Evolutionary conservation across 805 yeast genomes (phyloP), one percentile per base, ranked within the genome.

Genomic region (Danielozyma ontarioensis): DNA sequence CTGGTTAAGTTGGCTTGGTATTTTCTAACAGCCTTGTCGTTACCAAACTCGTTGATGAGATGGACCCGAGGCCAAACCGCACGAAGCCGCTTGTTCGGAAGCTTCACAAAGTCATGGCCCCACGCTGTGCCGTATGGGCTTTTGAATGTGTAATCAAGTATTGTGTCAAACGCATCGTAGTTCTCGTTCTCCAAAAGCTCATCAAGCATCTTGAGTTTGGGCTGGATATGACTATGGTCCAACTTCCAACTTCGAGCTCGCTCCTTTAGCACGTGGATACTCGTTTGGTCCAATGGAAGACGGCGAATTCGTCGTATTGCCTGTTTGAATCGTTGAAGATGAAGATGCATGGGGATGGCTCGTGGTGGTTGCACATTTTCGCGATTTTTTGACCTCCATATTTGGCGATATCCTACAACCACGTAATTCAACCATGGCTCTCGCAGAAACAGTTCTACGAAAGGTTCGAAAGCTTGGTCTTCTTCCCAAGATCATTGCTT

Each of bases 391-490:
- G 11, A 21, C 12, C 24, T 21, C 24, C 12, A 21, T n/a, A n/a
- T n/a, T n/a, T n/a, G n/a, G n/a, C 13, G 10, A 14, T 10, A 10
- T 11, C 27, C 14, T 14, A 25, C 8, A 25, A 12, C 27, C 27
- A n/a, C n/a, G 10, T 23, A 17, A 7, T 8, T 5, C 25, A 31
- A 46, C 18, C 35, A 67, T 67, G 72, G 72, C 72, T 7, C 59
- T 67, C 39, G 72, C 71, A 28, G 72, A 65, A 43, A 52, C 65
- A 4, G 32, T 66, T 10, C 51, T 62, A 28, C 46, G 71, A 32
- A 57, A 55, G 36, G 52, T 67, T 28, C 62, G 64, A 43, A 65
- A 64, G 45, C 52, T 53, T 27, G 69, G 68, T 29, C 41, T 65
- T 18, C 45, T 65, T 18, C 70, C 72, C 32, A 60, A 55, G 45